phyloP scores from a whole-genome alignment of 768 basidiomycete species.

The Boletus bicolor region DNA sequence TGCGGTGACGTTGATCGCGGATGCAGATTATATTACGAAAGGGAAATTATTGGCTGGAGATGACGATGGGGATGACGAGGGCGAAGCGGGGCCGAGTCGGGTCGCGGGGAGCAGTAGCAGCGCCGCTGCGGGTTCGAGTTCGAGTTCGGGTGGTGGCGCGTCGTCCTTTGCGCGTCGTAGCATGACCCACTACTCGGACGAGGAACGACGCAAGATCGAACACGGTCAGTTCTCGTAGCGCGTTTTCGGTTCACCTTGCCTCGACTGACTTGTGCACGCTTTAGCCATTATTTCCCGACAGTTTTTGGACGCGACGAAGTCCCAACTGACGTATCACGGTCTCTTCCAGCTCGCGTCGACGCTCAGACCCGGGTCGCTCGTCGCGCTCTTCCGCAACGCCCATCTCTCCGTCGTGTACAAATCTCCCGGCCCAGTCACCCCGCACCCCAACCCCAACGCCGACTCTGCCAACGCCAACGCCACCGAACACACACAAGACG shows the following conservation, averaged over 20 bases:
- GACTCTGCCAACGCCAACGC: neutral
- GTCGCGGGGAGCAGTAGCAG: neutral
- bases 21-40: conserved; percentile 70
- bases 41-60: conserved; percentile 49
- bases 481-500: conserved; percentile 20
- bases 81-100: conserved; percentile 19
- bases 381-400: conserved; percentile 89
- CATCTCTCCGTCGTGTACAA: conserved; percentile 89
- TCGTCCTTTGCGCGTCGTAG: neutral
- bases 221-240: conserved; percentile 52
- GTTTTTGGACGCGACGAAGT: conserved; percentile 68
- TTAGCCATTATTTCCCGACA: conserved; percentile 64
- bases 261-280: neutral
- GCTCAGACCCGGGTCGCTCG: conserved; percentile 52
- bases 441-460: neutral
- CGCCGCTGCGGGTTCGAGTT: neutral
- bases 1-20: conserved; percentile 71
- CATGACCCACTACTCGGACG: conserved; percentile 40
- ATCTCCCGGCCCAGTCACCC: conserved; percentile 17
- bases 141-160: conserved; percentile 4
- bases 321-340: conserved; percentile 87
- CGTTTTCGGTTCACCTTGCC: neutral
- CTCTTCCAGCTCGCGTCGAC: conserved; percentile 69
- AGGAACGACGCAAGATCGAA: conserved; percentile 61
- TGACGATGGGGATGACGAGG: neutral